A percentile compares a stretch with the other conserved stretches of the same genome.
Evolutionary conservation across 2,329 filamentous ascomycete species (phyloP).

Genomic region (Lasiodiplodia sp.): DNA sequence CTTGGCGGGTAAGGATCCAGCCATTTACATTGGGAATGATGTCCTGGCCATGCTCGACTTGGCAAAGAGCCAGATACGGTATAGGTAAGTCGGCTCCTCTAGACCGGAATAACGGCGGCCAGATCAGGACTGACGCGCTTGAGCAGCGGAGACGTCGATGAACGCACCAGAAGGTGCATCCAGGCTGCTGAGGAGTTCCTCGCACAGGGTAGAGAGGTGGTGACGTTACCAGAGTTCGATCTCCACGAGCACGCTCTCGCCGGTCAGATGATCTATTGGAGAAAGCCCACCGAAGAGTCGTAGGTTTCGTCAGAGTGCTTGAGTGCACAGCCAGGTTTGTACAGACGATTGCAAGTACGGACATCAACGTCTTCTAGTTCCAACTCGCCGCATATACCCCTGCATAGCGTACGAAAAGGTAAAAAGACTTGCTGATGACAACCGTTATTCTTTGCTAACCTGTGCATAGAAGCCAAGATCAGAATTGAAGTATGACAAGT

Average conservation of each 20-base stretch:
- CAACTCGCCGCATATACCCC: slow-evolving; percentile 4
- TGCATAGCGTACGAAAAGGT: slow-evolving; percentile 7
- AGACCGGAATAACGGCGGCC: no score
- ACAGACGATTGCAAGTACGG: background rate
- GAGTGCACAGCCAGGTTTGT: slow-evolving; percentile 9
- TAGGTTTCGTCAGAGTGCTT: background rate
- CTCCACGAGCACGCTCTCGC: slow-evolving; percentile 42
- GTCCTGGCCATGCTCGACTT: slow-evolving; percentile 37
- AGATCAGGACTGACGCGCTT: background rate
- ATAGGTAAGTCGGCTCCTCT: slow-evolving; percentile 8
- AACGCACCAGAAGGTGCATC: slow-evolving; percentile 34
- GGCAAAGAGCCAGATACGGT: slow-evolving; percentile 19
- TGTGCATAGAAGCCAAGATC: background rate
- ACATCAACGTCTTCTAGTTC: background rate
- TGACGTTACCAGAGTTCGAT: slow-evolving; percentile 39
- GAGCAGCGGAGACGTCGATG: slow-evolving; percentile 12
- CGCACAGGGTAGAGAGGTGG: slow-evolving; percentile 33
- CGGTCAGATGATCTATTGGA: slow-evolving; percentile 43
- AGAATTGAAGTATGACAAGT: background rate
- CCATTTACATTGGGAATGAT: slow-evolving; percentile 47
- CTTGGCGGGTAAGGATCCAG: slow-evolving; percentile 40
- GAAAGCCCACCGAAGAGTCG: slow-evolving; percentile 27
- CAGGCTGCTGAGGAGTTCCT: slow-evolving; percentile 39
- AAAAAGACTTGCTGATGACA: background rate
- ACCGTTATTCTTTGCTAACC: background rate